Evolutionary conservation across 75 land plant species (phyloP), one percentile per base, ranked within the genome.

Genomic region (Cunninghamia lanceolata): DNA sequence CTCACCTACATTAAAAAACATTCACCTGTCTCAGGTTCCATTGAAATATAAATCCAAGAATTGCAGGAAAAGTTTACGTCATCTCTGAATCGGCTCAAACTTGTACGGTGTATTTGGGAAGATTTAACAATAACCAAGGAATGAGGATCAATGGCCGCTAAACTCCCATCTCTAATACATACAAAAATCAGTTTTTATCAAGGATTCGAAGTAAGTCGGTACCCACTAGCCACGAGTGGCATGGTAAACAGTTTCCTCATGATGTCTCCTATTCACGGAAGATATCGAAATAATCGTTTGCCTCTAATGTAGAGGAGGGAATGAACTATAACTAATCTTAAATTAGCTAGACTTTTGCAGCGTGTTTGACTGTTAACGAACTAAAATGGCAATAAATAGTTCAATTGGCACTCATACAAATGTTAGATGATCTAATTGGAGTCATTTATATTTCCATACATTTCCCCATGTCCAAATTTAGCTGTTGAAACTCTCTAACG

Each of bases 1-100:
- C 85, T 90, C 45, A 97, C 89, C 99, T 97, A 90, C 80, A 87
- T 16, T 17, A 47, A 35, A 83, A 30, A 53, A 9, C 45, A 53
- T 17, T n/a, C 34, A 30, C 39, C 70, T 38, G 19, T 35, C 4
- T 56, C 21, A 50, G 3, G 77, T 4, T 21, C 78, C 84, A 34
- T 21, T 36, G 70, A 83, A 56, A 83, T 83, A 54, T 19, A 83
- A 32, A 19, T 83, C 47, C 17, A 74, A n/a, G 39, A 3, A 78
- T n/a, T 42, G 59, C 46, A 71, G 50, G 46, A 25, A 40, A 83
- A 46, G 9, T 74, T 35, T 39, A 53, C 42, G 21, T 83, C 73
- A 13, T 7, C 40, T 81, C 40, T 66, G 70, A 81, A 76, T 7
- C 43, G 16, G 43, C 35, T 54, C 56, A 56, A 66, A 89, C 56